Evolutionary conservation across 73 alveolate species (phyloP), one percentile per base, ranked within the genome.

Genomic region (Halteria grandinella): DNA sequence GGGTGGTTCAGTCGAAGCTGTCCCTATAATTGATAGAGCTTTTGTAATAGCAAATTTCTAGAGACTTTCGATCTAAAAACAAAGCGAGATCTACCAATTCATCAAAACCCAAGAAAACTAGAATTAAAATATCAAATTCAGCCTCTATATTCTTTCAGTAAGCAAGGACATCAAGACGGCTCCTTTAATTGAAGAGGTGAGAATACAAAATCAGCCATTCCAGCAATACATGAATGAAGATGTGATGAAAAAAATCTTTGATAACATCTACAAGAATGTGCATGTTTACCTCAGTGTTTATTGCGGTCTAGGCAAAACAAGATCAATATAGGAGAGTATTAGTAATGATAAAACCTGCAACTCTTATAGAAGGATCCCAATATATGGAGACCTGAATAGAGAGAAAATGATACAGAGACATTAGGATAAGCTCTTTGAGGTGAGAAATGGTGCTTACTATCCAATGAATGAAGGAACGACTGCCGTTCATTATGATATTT

Each of bases 221-320:
- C 24, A 60, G 27, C 25, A 60, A 40, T 60, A 10, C 24, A 14
- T 60, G 1, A 37, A 60, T 23, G 77, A 60, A 11, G 77, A 60
- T 8, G 5, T 24, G n/a, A 60, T 60, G 32, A 60, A 21, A n/a
- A 59, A 60, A 32, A 7, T 24, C 15, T 60, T 60, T 15, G 43
- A 23, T 41, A 36, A 39, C n/a, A n/a, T n/a, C 1, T 60, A 60
- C 24, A 41, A 32, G 6, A 33, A 60, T 17, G 23, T 60, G 7
- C 37, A 39, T 14, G 21, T 60, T 5, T 55, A 40, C 14, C 37
- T 21, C 24, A 15, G 49, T 37, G 31, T 21, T 11, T 15, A 5
- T 10, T 60, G 77, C 43, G 77, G 77, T 8, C 23, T 60, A 6
- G 77, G 77, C 5, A 60, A 60, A 60, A 36, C 59, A 15, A 25